Base-by-base conservation (phyloP, 2,329 filamentous ascomycete genomes). In the Didymosphaeria variabile region DNA sequence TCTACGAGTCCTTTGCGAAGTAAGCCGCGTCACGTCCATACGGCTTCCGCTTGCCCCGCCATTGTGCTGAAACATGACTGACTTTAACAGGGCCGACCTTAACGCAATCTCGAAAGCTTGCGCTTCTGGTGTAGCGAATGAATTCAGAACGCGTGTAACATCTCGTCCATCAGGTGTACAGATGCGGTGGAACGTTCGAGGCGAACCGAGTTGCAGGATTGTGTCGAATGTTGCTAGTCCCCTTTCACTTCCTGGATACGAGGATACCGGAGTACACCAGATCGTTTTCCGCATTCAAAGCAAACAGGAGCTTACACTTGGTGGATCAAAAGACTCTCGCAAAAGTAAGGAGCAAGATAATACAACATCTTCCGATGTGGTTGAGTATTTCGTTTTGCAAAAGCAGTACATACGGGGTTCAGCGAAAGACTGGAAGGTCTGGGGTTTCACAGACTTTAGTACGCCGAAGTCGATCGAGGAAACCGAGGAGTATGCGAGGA, bases 311-410 rank as follows among this genome's bases (percentile, higher is more conserved):
- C 54, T 76, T 8, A 49, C 32, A 62, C 40, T 31, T 17, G 12
- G 40, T 55, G n/a, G 49, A 59, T 5, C 57, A 58, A n/a, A 38
- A 12, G 12, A 52, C 44, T 2, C 13, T 7, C 19, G 21, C 26
- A 26, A 26, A 17, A 6, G 36, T 9, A 57, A 64, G 12, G 66
- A 56, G 7, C 55, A 44, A 1, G 49, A 32, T 44, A 46, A 12
- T 10, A 6, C 40, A 31, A 55, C 21, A 56, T 51, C 23, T 5
- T 44, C 32, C 12, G 79, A 86, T 53, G 82, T 89, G 67, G 74
- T 83, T 1, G 90, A 93, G 80, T 87, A 91, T 70, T 65, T 92
- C 5, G 88, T 91, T 42, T 66, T 92, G 49, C 86, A 87, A 70
- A 79, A 77, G 50, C 76, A 71, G 57, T 86, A 84, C 21, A 85